These are phyloP conservation scores for Catunica adiposa DNA, from an alignment of 2,329 filamentous ascomycete species.

Conservation along the genomic window DNA sequence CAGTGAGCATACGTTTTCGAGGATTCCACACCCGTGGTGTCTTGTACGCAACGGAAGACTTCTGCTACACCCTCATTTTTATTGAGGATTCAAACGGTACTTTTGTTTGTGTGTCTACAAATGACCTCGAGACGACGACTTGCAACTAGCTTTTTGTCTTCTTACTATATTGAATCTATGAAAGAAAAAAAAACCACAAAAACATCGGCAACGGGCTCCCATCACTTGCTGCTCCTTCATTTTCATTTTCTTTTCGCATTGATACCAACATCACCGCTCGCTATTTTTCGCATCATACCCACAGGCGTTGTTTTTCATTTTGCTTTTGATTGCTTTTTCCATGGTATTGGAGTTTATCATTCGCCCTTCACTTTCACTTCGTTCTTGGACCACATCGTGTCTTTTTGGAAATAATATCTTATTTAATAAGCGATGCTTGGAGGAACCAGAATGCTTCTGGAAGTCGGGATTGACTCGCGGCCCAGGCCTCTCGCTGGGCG, in stretches of 20 bases:
- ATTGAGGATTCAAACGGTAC: too few species aligned
- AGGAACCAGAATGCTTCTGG: neutral
- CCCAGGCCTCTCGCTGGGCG: conserved; percentile 1
- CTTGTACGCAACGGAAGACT: too few species aligned
- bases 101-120: too few species aligned
- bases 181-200: too few species aligned
- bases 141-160: too few species aligned
- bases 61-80: too few species aligned
- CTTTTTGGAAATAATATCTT: conserved; percentile 3
- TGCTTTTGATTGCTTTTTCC: neutral
- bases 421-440: conserved; percentile 5
- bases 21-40: too few species aligned
- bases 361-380: conserved; percentile 1
- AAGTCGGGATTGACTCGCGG: neutral
- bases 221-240: neutral
- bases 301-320: conserved; percentile 6
- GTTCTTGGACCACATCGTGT: conserved; percentile 1
- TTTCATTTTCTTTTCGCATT: conserved; percentile 3
- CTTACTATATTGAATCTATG: too few species aligned
- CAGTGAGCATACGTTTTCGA: too few species aligned
- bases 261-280: conserved; percentile 8
- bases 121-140: too few species aligned
- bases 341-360: neutral
- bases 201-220: too few species aligned
- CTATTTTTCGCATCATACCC: conserved; percentile 7